Base-by-base conservation (phyloP, 306 rosid genomes). In the Sesbania bispinosa region DNA sequence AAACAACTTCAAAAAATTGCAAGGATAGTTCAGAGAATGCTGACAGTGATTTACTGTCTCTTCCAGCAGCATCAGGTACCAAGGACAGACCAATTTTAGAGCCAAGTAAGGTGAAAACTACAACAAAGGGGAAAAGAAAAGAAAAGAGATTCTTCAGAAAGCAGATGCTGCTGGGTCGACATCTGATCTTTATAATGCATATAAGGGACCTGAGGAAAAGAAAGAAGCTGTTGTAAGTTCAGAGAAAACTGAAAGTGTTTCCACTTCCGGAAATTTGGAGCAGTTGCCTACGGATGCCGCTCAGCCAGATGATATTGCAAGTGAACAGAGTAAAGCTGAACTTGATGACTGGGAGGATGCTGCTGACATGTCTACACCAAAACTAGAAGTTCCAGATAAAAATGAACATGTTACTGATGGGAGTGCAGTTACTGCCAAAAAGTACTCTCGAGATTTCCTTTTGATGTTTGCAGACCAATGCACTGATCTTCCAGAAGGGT, bases 321-420 rank as follows among this genome's bases (percentile, higher is more conserved):
- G 32, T 10, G 77, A 77, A 3, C 78, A 52, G 62, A 69, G 7
- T 69, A 89, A 89, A 85, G 84, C 82, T 18, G 98, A 90, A 79
- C 95, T 85, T 18, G 96, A 94, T 54, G 96, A 91, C 74, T 94
- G 99, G 99, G 99, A 94, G 87, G 97, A 90, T 71, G 97, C 91
- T n/a, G 97, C 91, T 62, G 97, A 94, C 77, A 78, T 84, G 47
- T 85, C 96, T 20, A 80, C 93, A 7, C 90, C 95, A 0, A 85
- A 91, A 71, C 59, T 89, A 51, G 91, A 89, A 77, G 78, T 81
- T 53, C 19, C 76, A 18, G 84, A 75, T 63, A 38, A 69, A 83
- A 73, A 59, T 11, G 78, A 76, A 46, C 81, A 18, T 58, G 69
- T 32, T 38, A 41, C 2, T 66, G 88, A 85, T 65, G 87, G 81